phyloP scores from a whole-genome alignment of 495 filamentous ascomycete genomes.

The Schizothecium vesticola region DNA sequence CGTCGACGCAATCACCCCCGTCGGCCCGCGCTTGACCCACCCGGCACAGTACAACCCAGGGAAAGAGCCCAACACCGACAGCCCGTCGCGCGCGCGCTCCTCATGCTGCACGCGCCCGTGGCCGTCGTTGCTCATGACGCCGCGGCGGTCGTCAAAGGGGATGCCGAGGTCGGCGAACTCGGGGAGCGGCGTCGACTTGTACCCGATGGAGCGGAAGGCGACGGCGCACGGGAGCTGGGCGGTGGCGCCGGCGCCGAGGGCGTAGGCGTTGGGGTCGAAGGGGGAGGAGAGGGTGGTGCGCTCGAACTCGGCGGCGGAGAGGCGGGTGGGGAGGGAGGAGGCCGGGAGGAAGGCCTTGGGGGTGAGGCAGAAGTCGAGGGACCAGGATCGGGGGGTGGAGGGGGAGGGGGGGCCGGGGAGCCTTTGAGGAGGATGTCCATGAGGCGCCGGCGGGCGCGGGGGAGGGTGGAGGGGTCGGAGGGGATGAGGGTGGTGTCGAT shows the following conservation, averaged over 20 bases:
- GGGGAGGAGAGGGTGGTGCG: slow-evolving; percentile 48
- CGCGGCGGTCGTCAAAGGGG: slow-evolving; percentile 65
- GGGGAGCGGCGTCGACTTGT: slow-evolving; percentile 70
- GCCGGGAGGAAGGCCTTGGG: slow-evolving; percentile 62
- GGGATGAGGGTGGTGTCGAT: slow-evolving; percentile 61
- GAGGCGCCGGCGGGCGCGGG: slow-evolving; percentile 67
- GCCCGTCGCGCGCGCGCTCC: slow-evolving; percentile 21
- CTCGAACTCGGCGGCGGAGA: slow-evolving; percentile 62
- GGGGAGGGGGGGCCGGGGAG: slow-evolving; percentile 39
- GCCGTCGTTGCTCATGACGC: slow-evolving; percentile 81
- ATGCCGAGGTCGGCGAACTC: slow-evolving; percentile 74
- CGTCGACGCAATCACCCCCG: slow-evolving; percentile 91
- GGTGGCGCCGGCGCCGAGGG: slow-evolving; percentile 41
- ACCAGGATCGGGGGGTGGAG: slow-evolving; percentile 61
- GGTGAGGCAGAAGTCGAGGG: slow-evolving; percentile 72
- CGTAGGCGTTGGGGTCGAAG: slow-evolving; percentile 49
- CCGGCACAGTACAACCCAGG: slow-evolving; percentile 90
- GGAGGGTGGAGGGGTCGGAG: slow-evolving; percentile 55
- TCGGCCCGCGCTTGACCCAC: slow-evolving; percentile 94
- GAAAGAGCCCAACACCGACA: slow-evolving; percentile 35
- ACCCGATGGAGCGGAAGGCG: slow-evolving; percentile 89
- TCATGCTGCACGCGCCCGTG: slow-evolving; percentile 60
- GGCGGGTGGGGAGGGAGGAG: slow-evolving; percentile 32
- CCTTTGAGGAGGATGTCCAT: slow-evolving; percentile 76
- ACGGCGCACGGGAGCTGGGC: slow-evolving; percentile 51